These are phyloP conservation scores for Cutaneotrichosporon spelunceum DNA, from an alignment of 1,284 basidiomycete genomes.

Conservation along the genomic window DNA sequence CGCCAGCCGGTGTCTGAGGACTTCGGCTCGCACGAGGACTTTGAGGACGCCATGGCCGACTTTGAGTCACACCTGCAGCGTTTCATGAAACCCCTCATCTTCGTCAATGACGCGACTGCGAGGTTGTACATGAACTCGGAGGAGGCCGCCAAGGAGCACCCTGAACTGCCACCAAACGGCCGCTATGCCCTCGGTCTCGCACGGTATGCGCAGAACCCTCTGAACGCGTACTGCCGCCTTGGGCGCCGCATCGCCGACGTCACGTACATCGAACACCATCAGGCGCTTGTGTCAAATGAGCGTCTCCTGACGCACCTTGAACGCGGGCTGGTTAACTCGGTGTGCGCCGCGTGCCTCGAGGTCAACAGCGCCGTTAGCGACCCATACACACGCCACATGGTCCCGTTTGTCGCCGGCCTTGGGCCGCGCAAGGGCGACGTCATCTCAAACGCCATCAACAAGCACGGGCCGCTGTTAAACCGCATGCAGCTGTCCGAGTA, in stretches of 20 bases:
- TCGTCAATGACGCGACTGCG: conserved; percentile 86
- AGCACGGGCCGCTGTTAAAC: conserved; percentile 70
- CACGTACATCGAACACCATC: conserved; percentile 75
- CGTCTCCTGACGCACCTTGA: conserved; percentile 80
- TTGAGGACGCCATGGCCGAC: conserved; percentile 30
- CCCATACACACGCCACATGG: conserved; percentile 77
- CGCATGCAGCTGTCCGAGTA: conserved; percentile 75
- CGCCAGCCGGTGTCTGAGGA: conserved; percentile 35
- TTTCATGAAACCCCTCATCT: conserved; percentile 66
- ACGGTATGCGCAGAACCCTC: conserved; percentile 86
- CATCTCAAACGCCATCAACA: conserved; percentile 74
- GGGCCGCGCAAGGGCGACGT: conserved; percentile 92
- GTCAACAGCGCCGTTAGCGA: conserved; percentile 88
- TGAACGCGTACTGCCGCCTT: conserved; percentile 88
- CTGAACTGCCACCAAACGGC: conserved; percentile 71
- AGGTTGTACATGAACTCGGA: conserved; percentile 89
- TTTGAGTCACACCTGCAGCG: conserved; percentile 34
- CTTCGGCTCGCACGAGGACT: conserved; percentile 41
- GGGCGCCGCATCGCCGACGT: conserved; percentile 77
- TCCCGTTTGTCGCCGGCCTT: conserved; percentile 89
- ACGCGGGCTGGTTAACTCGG: conserved; percentile 79
- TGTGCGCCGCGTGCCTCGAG: conserved; percentile 91
- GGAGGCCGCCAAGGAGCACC: conserved; percentile 81
- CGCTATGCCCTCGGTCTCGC: conserved; percentile 94
- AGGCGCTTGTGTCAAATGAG: conserved; percentile 71